Percentiles rank a stretch among this genome's conserved stretches.
Evolutionary conservation across 2,329 filamentous ascomycete species (phyloP).

Genomic region (Talaromyces sp.): DNA sequence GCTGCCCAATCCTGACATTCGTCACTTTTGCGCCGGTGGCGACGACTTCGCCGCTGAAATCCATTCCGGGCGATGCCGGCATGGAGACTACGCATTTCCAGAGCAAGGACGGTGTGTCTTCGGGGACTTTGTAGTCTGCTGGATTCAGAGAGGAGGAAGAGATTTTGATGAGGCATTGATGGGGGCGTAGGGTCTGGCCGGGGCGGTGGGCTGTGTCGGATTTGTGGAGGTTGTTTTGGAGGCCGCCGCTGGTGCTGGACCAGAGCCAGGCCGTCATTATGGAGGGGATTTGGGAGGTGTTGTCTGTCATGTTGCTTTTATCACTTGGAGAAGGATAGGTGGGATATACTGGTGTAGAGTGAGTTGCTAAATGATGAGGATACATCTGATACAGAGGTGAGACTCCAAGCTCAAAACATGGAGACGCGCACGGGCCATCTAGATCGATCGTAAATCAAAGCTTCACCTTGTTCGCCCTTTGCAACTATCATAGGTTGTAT

Average conservation of each 20-base stretch:
- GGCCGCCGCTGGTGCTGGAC: conserved; percentile 42
- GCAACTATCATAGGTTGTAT: background rate
- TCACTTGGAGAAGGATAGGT: background rate
- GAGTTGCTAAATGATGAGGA: background rate
- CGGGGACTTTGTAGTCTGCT: conserved; percentile 63
- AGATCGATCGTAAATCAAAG: background rate
- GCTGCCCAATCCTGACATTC: conserved; percentile 34
- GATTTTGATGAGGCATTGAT: conserved; percentile 58
- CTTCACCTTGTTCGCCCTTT: background rate
- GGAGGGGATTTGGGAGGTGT: conserved; percentile 23
- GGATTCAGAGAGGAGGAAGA: conserved; percentile 58
- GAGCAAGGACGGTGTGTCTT: conserved; percentile 46
- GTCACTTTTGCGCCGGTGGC: conserved; percentile 32
- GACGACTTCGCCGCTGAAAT: conserved; percentile 51
- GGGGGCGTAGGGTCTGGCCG: conserved; percentile 33
- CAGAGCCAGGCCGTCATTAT: conserved; percentile 63
- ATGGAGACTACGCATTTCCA: conserved; percentile 40
- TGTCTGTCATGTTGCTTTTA: background rate
- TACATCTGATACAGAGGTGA: conserved; percentile 6
- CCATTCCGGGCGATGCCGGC: conserved; percentile 52
- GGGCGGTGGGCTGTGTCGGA: conserved; percentile 46
- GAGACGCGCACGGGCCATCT: conserved; percentile 12
- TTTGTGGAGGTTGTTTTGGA: conserved; percentile 57
- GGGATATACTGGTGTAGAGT: background rate
- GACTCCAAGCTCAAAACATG: background rate